Percentiles rank a stretch among this genome's conserved stretches.
phyloP scores from a whole-genome alignment of 1,284 basidiomycete genomes.

The Sanghuangporus baumii region DNA sequence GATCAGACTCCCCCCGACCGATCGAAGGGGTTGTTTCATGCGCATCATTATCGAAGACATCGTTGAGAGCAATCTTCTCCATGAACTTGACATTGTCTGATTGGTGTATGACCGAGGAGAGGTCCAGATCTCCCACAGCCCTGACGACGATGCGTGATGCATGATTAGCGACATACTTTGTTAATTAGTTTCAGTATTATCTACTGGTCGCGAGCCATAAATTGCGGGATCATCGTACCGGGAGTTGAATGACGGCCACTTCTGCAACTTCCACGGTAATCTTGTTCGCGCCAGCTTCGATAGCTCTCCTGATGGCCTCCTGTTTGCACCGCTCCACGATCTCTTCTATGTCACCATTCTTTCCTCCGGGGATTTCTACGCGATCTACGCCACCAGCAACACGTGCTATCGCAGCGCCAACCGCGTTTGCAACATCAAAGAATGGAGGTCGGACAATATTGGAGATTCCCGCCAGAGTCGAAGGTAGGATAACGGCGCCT shows the following conservation, averaged over 20 bases:
- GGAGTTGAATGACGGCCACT: slow-evolving; percentile 34
- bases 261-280: slow-evolving; percentile 40
- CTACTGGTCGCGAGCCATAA: neutral
- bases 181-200: neutral
- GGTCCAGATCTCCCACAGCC: slow-evolving; percentile 38
- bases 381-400: slow-evolving; percentile 35
- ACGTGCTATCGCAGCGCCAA: slow-evolving; percentile 46
- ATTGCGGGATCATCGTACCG: slow-evolving; percentile 25
- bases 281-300: slow-evolving; percentile 39
- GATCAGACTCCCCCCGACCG: slow-evolving; percentile 12
- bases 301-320: slow-evolving; percentile 39
- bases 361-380: slow-evolving; percentile 36
- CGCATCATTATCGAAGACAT: slow-evolving; percentile 2
- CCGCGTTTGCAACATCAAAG: slow-evolving; percentile 51
- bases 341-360: slow-evolving; percentile 31
- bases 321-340: slow-evolving; percentile 37
- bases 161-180: slow-evolving; percentile 45
- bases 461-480: slow-evolving; percentile 38
- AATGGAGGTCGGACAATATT: slow-evolving; percentile 44
- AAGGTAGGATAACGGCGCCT: slow-evolving; percentile 42
- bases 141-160: slow-evolving; percentile 44
- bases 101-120: neutral
- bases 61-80: slow-evolving; percentile 3
- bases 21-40: neutral
- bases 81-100: slow-evolving; percentile 1